Base-by-base conservation (phyloP, 345 rosid genomes). In the Melastoma malabathricum region DNA sequence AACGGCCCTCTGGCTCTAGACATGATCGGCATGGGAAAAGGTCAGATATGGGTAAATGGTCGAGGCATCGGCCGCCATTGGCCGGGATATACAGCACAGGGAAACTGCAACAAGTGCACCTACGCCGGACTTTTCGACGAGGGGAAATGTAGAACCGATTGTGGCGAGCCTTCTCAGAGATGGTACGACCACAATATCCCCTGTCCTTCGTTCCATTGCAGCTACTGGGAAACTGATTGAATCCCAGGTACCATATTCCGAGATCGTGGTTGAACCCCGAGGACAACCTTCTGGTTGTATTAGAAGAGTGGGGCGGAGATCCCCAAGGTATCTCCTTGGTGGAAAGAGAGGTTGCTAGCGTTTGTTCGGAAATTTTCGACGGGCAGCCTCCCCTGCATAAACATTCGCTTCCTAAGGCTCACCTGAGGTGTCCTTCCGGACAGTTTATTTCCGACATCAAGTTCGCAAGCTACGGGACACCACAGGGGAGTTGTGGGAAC, bases 381-480 rank as follows among this genome's bases (percentile, higher is more conserved):
- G 47, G 49, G 7, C 67, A 63, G 49, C 62, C 62, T 20, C 23
- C 54, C n/a, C 51, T 52, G 22, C 18, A 18, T 4, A 31, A 17
- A 15, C 39, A 52, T 34, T 29, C 13, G 29, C 23, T 52, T 10
- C 58, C 62, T 14, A 63, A 63, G 52, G 62, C 54, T 20, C 62
- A 57, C 50, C 55, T 79, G 56, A 55, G 61, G 50, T 83, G 90
- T 66, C 80, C 80, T 51, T 53, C 65, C 10, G 82, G 81, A n/a
- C 82, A 72, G 68, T 67, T 65, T 25, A 79, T 83, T 56, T 62
- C 78, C 2, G 16, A 62, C 48, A 77, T 79, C 54, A 71, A 73
- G 72, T 83, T 79, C 62, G 90, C 90, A 22, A 83, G 90, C 59
- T 83, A 73, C 22, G 86, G 90, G 31, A 47, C 62, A 22, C 86